phyloP scores from a whole-genome alignment of 306 rosid species.

The Alnus rubra region DNA sequence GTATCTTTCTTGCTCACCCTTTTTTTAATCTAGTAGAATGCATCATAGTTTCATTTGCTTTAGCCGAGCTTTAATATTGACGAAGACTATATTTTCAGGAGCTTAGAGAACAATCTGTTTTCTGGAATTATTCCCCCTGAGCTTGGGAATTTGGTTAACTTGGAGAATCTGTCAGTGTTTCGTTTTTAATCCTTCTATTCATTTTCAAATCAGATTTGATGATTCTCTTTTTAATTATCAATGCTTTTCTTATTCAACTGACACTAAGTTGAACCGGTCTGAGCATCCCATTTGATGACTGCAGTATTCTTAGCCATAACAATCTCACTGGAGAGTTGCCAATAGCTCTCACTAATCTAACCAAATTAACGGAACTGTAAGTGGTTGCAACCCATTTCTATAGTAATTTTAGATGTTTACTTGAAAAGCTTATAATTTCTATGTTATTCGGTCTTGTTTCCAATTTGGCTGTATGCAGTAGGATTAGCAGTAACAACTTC shows the following conservation, averaged over 20 bases:
- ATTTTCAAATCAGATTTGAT: no score
- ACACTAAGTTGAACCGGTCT: no score
- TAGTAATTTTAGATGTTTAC: not conserved
- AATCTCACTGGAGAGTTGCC: no score
- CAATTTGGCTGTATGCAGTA: constrained; percentile 9
- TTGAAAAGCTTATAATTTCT: not conserved
- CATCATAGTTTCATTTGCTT: not conserved
- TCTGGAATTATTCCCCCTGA: no score
- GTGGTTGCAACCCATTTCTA: not conserved
- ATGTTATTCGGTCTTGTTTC: not conserved
- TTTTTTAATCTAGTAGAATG: not conserved
- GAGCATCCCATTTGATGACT: no score
- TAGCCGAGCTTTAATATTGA: not conserved
- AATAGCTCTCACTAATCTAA: no score
- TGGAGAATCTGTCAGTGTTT: no score
- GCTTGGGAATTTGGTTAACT: no score
- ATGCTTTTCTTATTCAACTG: no score
- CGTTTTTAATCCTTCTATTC: no score
- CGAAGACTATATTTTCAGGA: not conserved
- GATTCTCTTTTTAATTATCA: no score
- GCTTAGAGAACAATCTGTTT: constrained; percentile 23
- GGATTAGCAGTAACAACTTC: not conserved
- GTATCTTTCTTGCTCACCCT: not conserved
- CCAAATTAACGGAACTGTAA: not conserved
- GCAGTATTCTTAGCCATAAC: no score